A percentile compares a stretch with the other conserved stretches of the same genome.
These are phyloP conservation scores for Daldinia bambusicola DNA, from an alignment of 495 filamentous ascomycete genomes.

Conservation along the genomic window DNA sequence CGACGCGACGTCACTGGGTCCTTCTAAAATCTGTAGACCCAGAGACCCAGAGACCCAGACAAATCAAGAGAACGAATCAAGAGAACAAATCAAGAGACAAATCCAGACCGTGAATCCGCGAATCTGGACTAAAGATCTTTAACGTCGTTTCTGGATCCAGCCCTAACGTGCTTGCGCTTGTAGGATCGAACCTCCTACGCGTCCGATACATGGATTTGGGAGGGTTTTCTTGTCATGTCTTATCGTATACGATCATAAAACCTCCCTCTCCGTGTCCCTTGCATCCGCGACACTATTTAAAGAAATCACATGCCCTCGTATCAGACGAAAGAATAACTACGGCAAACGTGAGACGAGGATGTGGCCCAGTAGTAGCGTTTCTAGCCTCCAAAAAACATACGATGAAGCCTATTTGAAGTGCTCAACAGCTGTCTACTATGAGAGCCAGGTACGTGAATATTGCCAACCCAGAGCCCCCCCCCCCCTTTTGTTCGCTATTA, in stretches of 20 bases:
- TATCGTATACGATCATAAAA: constrained; percentile 10
- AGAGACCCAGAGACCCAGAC: too few species aligned
- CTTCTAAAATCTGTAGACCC: constrained; percentile 18
- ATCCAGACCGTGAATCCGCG: constrained; percentile 4
- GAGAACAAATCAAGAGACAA: background rate
- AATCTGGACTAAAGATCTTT: constrained; percentile 29
- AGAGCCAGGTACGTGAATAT: constrained; percentile 73
- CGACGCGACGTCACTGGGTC: constrained; percentile 42
- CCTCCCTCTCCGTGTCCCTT: constrained; percentile 12
- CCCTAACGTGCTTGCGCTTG: background rate
- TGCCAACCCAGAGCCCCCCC: constrained; percentile 1
- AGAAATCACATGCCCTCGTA: constrained; percentile 20
- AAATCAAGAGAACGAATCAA: background rate
- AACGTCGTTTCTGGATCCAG: constrained; percentile 30
- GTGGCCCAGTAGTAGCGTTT: constrained; percentile 82
- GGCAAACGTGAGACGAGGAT: constrained; percentile 54
- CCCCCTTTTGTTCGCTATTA: constrained; percentile 13
- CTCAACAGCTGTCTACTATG: constrained; percentile 95
- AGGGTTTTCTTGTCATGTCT: constrained; percentile 8
- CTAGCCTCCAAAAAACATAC: constrained; percentile 94
- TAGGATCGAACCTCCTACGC: constrained; percentile 14
- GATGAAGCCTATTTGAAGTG: constrained; percentile 94
- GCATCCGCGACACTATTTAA: constrained; percentile 14
- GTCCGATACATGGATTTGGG: constrained; percentile 11
- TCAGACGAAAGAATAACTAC: constrained; percentile 1